Evolutionary conservation across 495 filamentous ascomycete genomes (phyloP).

Genomic region (Aspergillus diversus): DNA sequence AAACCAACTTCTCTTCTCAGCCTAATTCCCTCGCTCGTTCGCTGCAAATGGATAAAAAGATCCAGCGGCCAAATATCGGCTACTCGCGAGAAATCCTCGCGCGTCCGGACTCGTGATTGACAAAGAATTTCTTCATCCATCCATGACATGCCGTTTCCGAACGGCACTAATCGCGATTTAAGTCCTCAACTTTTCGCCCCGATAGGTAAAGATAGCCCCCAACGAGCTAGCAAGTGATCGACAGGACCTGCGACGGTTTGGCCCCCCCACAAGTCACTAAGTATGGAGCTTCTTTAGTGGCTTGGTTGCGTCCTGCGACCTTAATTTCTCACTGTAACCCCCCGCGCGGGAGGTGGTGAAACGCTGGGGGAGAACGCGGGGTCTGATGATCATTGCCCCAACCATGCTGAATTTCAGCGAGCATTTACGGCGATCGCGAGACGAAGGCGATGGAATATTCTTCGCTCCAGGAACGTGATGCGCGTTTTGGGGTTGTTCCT

Average conservation of each 20-base stretch:
- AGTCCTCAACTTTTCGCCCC: too few relatives aligned
- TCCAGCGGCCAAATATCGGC: not conserved
- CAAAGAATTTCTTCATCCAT: too few relatives aligned
- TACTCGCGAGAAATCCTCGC: not conserved
- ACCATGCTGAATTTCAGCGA: constrained; percentile 2
- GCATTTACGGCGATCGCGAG: constrained; percentile 8
- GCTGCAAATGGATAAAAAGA: not conserved
- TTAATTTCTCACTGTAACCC: not conserved
- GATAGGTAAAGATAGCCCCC: too few relatives aligned
- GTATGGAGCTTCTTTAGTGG: not conserved
- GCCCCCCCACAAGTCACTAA: not conserved
- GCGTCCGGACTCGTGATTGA: not conserved
- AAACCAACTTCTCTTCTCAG: too few relatives aligned
- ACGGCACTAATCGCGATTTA: too few relatives aligned
- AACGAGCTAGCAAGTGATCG: not conserved
- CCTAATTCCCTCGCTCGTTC: not conserved
- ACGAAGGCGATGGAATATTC: not conserved
- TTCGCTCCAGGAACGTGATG: not conserved
- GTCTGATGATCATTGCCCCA: constrained; percentile 6
- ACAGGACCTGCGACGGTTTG: not conserved
- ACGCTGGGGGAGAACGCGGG: not conserved
- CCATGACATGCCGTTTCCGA: too few relatives aligned
- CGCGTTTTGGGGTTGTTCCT: too few relatives aligned
- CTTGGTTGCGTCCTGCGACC: not conserved
- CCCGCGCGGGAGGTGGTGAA: not conserved